Conservation (phyloP, 2,329 filamentous ascomycete species). For the Tricladium varicosporioides region DNA sequence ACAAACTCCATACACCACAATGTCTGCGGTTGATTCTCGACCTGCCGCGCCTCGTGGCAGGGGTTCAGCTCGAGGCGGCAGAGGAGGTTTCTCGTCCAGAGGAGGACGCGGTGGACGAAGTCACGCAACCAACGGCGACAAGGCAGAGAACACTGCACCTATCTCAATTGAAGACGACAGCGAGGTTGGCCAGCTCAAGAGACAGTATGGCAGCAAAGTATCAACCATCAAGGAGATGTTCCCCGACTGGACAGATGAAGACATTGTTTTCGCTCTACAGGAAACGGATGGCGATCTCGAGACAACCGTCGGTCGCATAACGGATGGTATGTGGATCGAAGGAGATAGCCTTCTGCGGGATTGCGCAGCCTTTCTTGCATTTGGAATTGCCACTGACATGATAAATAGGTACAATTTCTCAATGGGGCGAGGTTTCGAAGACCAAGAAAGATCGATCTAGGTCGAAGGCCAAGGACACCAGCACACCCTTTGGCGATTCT, state of each 20-base stretch:
- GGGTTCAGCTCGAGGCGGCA: slow-evolving; percentile 83
- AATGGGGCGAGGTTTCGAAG: slow-evolving; percentile 83
- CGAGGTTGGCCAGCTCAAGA: slow-evolving; percentile 89
- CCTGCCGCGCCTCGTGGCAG: slow-evolving; percentile 82
- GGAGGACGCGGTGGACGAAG: slow-evolving; percentile 67
- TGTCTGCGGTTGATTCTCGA: slow-evolving; percentile 94
- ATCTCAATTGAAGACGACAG: slow-evolving; percentile 74
- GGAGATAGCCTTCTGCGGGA: too few relatives aligned
- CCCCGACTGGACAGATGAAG: slow-evolving; percentile 91
- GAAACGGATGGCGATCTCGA: slow-evolving; percentile 81
- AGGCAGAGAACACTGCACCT: slow-evolving; percentile 56
- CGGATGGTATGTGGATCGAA: slow-evolving; percentile 59
- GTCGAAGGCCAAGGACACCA: slow-evolving; percentile 64
- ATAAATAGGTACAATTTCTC: slow-evolving; percentile 67
- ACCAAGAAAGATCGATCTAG: slow-evolving; percentile 71
- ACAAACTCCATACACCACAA: slow-evolving; percentile 40
- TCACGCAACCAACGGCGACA: slow-evolving; percentile 71
- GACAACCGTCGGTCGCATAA: slow-evolving; percentile 73
- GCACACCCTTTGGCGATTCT: slow-evolving; percentile 51
- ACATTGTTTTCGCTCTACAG: slow-evolving; percentile 88
- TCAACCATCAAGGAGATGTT: slow-evolving; percentile 88
- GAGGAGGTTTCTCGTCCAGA: slow-evolving; percentile 70
- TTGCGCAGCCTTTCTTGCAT: not conserved
- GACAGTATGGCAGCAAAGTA: slow-evolving; percentile 79
- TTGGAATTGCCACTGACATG: slow-evolving; percentile 4